Conservation (phyloP, 306 rosid species). For the Rosa chinensis region DNA sequence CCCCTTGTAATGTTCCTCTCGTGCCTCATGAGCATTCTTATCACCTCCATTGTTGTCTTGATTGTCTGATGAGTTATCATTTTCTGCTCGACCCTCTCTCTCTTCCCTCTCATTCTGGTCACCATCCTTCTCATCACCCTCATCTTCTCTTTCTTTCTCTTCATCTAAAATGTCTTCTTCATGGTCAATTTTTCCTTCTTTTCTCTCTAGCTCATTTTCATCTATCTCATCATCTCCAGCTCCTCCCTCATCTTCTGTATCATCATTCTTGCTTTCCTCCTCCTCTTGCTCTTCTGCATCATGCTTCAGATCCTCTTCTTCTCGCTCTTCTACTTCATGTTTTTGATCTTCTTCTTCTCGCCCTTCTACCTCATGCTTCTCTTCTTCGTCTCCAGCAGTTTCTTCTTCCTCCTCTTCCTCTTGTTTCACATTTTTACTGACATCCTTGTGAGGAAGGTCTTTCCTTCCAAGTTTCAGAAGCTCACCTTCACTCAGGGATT, state of each 20-base stretch:
- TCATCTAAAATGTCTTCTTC: constrained; percentile 58
- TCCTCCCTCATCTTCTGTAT: constrained; percentile 57
- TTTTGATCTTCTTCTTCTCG: constrained; percentile 29
- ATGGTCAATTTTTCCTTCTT: constrained; percentile 45
- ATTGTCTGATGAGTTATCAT: constrained; percentile 36
- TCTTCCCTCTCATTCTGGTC: constrained; percentile 36
- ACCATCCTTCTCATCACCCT: constrained; percentile 23
- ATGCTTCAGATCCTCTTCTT: constrained; percentile 24
- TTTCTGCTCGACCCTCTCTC: constrained; percentile 42
- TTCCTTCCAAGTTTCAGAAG: constrained; percentile 71
- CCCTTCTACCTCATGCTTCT: constrained; percentile 46
- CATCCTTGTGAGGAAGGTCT: constrained; percentile 54
- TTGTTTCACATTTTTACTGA: constrained; percentile 39
- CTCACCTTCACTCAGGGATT: constrained; percentile 33
- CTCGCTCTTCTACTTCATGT: constrained; percentile 37
- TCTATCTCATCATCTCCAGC: constrained; percentile 72
- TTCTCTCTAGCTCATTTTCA: constrained; percentile 66
- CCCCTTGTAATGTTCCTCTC: constrained; percentile 85
- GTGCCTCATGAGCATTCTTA: constrained; percentile 61
- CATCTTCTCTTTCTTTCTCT: constrained; percentile 58
- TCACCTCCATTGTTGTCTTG: constrained; percentile 29
- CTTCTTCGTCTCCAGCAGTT: constrained; percentile 47
- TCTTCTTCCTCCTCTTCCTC: constrained; percentile 79
- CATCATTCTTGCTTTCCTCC: constrained; percentile 55
- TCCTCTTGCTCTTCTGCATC: constrained; percentile 43